Evolutionary conservation across 2,329 filamentous ascomycete species (phyloP).

Genomic region (Herpotrichia juniperi): DNA sequence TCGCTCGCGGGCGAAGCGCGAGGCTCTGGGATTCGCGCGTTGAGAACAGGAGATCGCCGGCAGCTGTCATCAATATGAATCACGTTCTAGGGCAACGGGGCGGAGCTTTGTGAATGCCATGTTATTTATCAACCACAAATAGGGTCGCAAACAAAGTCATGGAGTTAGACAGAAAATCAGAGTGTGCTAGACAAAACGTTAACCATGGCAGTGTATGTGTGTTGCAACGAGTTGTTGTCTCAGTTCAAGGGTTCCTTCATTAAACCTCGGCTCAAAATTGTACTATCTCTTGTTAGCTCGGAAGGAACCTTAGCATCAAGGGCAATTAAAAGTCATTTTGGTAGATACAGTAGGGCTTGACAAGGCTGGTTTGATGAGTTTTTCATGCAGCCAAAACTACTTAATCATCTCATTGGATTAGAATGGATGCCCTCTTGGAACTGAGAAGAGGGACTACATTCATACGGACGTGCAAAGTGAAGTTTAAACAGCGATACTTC

Average conservation of each 20-base stretch:
- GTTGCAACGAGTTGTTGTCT: background rate
- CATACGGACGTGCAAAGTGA: background rate
- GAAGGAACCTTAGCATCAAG: no score
- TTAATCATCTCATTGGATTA: no score
- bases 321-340: no score
- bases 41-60: slow-evolving; percentile 1
- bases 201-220: background rate
- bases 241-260: background rate
- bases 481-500: background rate
- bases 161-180: background rate
- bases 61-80: slow-evolving; percentile 4
- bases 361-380: no score
- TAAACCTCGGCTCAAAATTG: background rate
- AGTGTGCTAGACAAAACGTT: background rate
- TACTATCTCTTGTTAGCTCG: no score
- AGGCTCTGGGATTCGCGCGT: slow-evolving; percentile 7
- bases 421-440: no score
- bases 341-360: no score
- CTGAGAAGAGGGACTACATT: no score
- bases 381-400: no score
- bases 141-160: background rate
- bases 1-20: slow-evolving; percentile 9
- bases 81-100: background rate
- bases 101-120: background rate
- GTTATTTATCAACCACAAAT: background rate